Evolutionary conservation across 257 asterid species (phyloP), one percentile per base, ranked within the genome.

Genomic region (Dorcoceras hygrometricum): DNA sequence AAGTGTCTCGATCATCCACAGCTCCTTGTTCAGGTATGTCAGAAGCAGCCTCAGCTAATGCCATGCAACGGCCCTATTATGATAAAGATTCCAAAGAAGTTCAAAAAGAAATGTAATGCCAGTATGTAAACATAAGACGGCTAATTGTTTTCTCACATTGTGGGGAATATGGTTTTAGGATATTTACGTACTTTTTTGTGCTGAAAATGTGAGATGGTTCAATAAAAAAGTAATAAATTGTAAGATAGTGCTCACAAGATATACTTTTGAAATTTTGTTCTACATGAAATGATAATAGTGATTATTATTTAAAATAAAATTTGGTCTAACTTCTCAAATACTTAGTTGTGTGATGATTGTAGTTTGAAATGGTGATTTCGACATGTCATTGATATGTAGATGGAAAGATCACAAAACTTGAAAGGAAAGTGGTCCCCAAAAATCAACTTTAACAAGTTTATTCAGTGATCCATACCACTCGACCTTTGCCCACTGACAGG

Each of bases 11-110:
- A 68, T 93, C 99, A 80, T 93, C 97, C 36, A 93, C 95, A 63
- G 96, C 99, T 65, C 97, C 99, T 81, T 93, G 99, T 80, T 93
- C 99, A 23, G 89, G 90, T 26, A 85, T 84, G 73, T 90, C 99
- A 73, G 95, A 83, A 69, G 95, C 89, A 73, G 99, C 96, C 81
- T 82, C 88, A 79, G 78, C 80, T 87, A 93, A 78, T 75, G 95
- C 83, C 82, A 82, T 73, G 70, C 89, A 93, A 66, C 87, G 96
- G 71, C 87, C 89, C 99, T 93, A 62, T 56, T 8, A 65, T 19
- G 25, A 74, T 55, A 66, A 11, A 77, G 50, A 46, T 59, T 70
- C 72, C 31, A 53, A 34, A 73, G 27, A 50, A 61, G 62, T 68
- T 59, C 8, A 48, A 69, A 63, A 46, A 59, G 9, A 19, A 65